These are phyloP conservation scores for Metschnikowia peoriensis DNA, from an alignment of 805 yeast genomes.

Conservation along the genomic window DNA sequence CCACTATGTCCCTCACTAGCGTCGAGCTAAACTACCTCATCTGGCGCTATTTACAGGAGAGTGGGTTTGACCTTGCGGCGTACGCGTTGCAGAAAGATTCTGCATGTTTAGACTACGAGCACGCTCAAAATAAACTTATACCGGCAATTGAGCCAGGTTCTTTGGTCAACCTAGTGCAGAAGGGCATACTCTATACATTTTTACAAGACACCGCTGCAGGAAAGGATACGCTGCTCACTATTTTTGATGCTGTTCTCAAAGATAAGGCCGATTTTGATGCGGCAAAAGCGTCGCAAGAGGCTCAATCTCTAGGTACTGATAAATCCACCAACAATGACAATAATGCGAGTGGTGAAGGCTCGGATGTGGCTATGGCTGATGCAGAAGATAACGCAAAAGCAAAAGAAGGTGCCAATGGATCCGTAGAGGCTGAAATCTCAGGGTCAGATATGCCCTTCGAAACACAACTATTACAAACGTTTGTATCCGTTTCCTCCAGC, in stretches of 20 bases:
- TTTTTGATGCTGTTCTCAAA: slow-evolving; percentile 54
- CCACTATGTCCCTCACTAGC: slow-evolving; percentile 72
- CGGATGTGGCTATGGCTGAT: slow-evolving; percentile 5
- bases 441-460: slow-evolving; percentile 8
- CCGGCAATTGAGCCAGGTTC: slow-evolving; percentile 71
- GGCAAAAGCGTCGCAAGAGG: slow-evolving; percentile 25
- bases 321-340: neutral
- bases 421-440: neutral
- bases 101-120: slow-evolving; percentile 54
- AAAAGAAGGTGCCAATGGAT: neutral
- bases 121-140: slow-evolving; percentile 36
- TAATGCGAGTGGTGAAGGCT: too few species aligned
- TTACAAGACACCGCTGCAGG: slow-evolving; percentile 55
- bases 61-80: slow-evolving; percentile 74
- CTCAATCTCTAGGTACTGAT: slow-evolving; percentile 16
- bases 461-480: slow-evolving; percentile 40
- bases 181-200: slow-evolving; percentile 77
- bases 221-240: slow-evolving; percentile 15
- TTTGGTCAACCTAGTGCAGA: slow-evolving; percentile 77
- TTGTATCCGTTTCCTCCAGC: slow-evolving; percentile 41
- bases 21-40: slow-evolving; percentile 84
- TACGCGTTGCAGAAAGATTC: slow-evolving; percentile 78
- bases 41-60: slow-evolving; percentile 90
- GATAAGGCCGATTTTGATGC: slow-evolving; percentile 32
- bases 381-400: neutral